Percentiles rank a stretch among this genome's conserved stretches.
Conservation (phyloP, 176 grass and related monocot species). For the Carex littledalei region DNA sequence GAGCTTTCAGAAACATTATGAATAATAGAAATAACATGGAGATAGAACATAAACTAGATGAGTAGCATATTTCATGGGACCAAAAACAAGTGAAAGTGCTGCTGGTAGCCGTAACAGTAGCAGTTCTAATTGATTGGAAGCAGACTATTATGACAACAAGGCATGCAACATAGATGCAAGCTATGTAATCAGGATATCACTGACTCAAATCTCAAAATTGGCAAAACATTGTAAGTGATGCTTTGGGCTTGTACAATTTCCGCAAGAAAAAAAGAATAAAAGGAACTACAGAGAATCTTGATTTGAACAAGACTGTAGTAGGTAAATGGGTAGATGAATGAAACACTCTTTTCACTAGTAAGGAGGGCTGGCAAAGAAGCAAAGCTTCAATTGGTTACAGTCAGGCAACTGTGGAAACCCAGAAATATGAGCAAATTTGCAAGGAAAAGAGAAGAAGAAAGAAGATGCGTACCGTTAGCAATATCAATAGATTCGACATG, state of each 20-base stretch:
- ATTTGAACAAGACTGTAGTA: too few relatives aligned
- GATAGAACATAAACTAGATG: neutral
- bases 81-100: neutral
- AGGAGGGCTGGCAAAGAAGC: neutral
- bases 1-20: neutral
- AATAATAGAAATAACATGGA: neutral
- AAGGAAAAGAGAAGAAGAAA: neutral
- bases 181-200: neutral
- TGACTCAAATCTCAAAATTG: neutral
- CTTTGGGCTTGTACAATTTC: neutral
- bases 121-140: neutral
- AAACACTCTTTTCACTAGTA: too few relatives aligned
- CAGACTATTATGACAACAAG: neutral
- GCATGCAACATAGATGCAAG: neutral
- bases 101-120: neutral
- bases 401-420: too few relatives aligned
- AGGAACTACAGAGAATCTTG: neutral
- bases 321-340: too few relatives aligned
- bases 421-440: neutral
- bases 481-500: conserved; percentile 92
- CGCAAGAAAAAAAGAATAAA: neutral
- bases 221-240: neutral
- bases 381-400: neutral
- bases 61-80: neutral
- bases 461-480: conserved; percentile 53